Conservation (phyloP, 164 flowering plant species). For the Berberis thunbergii region DNA sequence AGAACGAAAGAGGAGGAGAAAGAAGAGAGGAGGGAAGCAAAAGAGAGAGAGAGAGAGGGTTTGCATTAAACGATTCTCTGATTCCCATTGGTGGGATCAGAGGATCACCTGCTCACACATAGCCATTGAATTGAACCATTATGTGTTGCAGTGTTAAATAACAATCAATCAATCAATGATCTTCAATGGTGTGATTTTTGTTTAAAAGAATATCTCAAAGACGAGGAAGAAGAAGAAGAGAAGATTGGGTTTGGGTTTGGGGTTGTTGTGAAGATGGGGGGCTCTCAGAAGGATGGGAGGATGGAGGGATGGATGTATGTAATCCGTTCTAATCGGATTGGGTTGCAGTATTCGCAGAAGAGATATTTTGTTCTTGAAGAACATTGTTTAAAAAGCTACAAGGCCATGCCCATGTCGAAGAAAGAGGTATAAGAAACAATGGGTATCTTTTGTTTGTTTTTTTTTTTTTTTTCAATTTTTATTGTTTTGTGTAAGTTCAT, state of each 20-base stretch:
- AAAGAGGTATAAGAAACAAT: slow-evolving; percentile 30
- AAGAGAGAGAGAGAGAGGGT: too few relatives aligned
- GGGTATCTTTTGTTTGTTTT: too few relatives aligned
- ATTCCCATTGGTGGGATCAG: slow-evolving; percentile 45
- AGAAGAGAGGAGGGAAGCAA: background rate
- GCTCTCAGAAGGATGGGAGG: slow-evolving; percentile 29
- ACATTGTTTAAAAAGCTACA: slow-evolving; percentile 54
- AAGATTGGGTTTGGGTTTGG: too few relatives aligned
- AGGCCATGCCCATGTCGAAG: slow-evolving; percentile 40
- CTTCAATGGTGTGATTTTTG: too few relatives aligned
- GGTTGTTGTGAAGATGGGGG: slow-evolving; percentile 18
- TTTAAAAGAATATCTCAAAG: too few relatives aligned
- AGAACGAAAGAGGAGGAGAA: background rate
- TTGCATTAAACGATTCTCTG: slow-evolving; percentile 35
- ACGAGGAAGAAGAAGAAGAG: too few relatives aligned
- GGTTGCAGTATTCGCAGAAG: slow-evolving; percentile 63
- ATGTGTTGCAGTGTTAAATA: background rate
- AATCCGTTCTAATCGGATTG: slow-evolving; percentile 60
- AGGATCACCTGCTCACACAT: slow-evolving; percentile 27
- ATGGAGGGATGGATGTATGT: slow-evolving; percentile 85
- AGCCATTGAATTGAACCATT: background rate
- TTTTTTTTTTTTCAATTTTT: background rate
- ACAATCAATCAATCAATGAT: background rate
- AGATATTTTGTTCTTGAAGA: slow-evolving; percentile 68
- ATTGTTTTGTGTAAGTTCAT: background rate